A percentile compares a stretch with the other conserved stretches of the same genome.
These are phyloP conservation scores for Pestalotiopsis sp. DNA, from an alignment of 2,329 filamentous ascomycete genomes.

Conservation along the genomic window DNA sequence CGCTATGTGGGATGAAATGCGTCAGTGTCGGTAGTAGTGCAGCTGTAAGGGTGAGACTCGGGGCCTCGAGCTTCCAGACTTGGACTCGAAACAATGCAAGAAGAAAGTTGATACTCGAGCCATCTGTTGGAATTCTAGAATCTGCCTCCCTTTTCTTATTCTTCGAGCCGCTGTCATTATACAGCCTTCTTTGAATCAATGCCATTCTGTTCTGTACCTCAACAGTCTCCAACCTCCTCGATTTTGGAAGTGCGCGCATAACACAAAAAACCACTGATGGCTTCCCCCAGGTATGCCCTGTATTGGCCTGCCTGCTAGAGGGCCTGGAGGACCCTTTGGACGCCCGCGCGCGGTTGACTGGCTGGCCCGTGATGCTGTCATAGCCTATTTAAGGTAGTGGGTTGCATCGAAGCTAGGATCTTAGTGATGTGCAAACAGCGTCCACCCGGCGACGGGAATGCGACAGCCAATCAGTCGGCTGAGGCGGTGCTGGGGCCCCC, in stretches of 20 bases:
- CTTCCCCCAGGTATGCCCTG: no score
- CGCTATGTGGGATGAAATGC: not conserved
- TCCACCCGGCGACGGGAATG: not conserved
- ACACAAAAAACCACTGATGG: no score
- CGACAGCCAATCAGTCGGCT: not conserved
- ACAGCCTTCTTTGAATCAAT: no score
- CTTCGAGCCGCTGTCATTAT: no score
- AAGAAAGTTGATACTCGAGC: no score
- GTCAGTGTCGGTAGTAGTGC: not conserved
- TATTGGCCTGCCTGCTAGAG: no score
- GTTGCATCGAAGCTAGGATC: not conserved
- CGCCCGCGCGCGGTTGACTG: not conserved
- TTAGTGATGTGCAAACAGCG: not conserved
- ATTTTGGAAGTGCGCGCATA: no score
- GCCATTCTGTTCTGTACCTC: no score
- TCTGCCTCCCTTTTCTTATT: no score
- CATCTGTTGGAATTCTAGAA: no score
- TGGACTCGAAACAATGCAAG: not conserved
- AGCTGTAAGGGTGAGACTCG: not conserved
- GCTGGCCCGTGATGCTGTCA: not conserved
- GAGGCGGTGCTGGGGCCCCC: not conserved
- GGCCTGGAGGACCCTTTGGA: not conserved
- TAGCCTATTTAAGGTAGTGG: not conserved
- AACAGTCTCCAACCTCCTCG: no score
- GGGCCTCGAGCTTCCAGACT: not conserved